phyloP scores from a whole-genome alignment of 1,139 yeast genomes.

The Sugiyamaella grinbergsii region DNA sequence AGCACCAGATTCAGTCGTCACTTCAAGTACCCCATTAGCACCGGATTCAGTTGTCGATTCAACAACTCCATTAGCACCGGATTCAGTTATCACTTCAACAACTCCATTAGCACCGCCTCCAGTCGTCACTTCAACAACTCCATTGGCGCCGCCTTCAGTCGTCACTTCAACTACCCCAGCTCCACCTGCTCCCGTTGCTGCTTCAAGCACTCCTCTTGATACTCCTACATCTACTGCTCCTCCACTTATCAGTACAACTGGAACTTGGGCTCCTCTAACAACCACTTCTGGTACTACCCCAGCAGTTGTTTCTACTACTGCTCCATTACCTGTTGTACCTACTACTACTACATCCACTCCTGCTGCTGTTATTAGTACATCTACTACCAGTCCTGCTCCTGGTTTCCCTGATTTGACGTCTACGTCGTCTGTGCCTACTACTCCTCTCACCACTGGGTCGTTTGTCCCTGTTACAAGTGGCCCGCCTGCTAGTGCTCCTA shows the following conservation, averaged over 20 bases:
- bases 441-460: conserved; percentile 14
- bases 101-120: background rate
- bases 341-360: conserved; percentile 8
- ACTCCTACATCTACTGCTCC: conserved; percentile 9
- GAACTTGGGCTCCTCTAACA: conserved; percentile 8
- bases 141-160: background rate
- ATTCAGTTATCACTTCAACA: conserved; percentile 6
- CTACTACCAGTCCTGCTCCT: conserved; percentile 18
- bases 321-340: background rate
- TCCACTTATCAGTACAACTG: conserved; percentile 14
- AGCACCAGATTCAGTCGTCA: background rate
- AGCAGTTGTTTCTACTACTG: background rate
- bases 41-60: background rate
- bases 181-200: conserved; percentile 9
- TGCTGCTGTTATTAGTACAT: conserved; percentile 19
- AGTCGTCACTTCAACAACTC: background rate
- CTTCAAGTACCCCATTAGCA: conserved; percentile 1
- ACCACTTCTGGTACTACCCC: background rate
- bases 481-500: conserved; percentile 3
- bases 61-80: background rate
- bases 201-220: conserved; percentile 10
- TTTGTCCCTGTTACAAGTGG: conserved; percentile 13
- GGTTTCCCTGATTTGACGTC: conserved; percentile 10
- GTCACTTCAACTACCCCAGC: conserved; percentile 9
- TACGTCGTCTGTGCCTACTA: conserved; percentile 18